Base-by-base conservation (phyloP, 306 rosid species). In the Hippophae gyantsensis region DNA sequence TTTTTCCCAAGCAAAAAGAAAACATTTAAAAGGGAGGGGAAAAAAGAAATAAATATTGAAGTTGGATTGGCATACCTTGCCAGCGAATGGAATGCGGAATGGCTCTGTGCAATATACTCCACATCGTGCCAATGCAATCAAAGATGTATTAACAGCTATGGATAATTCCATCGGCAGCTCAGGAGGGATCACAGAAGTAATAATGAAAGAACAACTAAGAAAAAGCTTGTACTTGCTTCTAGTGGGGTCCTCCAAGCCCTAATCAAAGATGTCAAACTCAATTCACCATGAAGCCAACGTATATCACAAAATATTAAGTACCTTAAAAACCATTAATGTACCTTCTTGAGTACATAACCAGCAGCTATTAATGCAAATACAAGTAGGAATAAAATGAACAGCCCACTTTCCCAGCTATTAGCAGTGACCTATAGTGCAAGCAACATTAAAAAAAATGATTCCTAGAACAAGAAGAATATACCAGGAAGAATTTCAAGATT, bases 351-450 rank as follows among this genome's bases (percentile, higher is more conserved):
- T 43, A 93, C 99, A 74, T 93, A 88, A 72, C 99, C 99, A 47
- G 99, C 99, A 60, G 99, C 99, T 71, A 93, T 84, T 42, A 93
- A 69, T 32, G 99, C 99, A 77, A 93, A 93, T 65, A 93, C 77
- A 59, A 88, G 95, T 82, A 93, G 72, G 82, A 93, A 93, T 56
- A 86, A 61, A 69, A 93, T 93, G 79, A 93, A 93, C 63, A 93
- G 67, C 70, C 97, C 97, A 80, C 99, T 93, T 85, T 93, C 99
- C 99, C 99, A 93, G 80, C 99, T 93, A 85, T 88, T 93, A 62
- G 99, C 99, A 65, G 99, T 93, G 64, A 93, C 99, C 99, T 93
- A 69, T 9, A 45, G 52, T 26, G 58, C 14, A 49, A 32, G 38
- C 56, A 18, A 52, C 68, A 50, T 26, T 42, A 58, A 71, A 7